Base-by-base conservation (phyloP, 768 basidiomycete species). In the Boletales sp. region DNA sequence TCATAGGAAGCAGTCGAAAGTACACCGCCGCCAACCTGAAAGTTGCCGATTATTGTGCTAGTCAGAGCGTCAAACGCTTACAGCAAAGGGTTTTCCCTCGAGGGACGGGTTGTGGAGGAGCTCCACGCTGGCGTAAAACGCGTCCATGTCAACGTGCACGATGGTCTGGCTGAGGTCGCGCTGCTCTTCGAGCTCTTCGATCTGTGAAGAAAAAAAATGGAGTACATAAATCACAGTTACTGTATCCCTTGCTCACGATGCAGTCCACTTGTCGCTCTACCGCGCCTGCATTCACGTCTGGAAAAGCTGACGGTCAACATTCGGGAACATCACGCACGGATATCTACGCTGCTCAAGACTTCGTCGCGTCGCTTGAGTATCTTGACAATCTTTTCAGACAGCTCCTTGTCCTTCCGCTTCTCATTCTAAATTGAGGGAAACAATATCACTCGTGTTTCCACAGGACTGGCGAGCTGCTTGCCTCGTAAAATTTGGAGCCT, bases 121-220 rank as follows among this genome's bases (percentile, higher is more conserved):
- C 63, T 93, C 90, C 1, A 91, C 89, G 43, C 77, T 88, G 11
- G 89, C 88, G 55, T 79, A 94, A 70, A 95, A 97, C 4, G 92
- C 91, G 65, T 97, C 95, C 83, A 94, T 93, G 62, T 99, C 97
- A 29, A 97, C 84, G 63, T 98, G 94, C 6, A 97, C 89, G 52
- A 99, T 90, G 17, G 71, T 78, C 66, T 94, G 90, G 3, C 79
- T 78, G 27, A 97, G 70, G 64, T 97, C 93, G 40, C 94, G 73
- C 43, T 80, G 74, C 2, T 74, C 69, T 65, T 95, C 92, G 5
- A 95, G 73, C 52, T 87, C 83, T 17, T 72, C 69, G 5, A 94
- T 72, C 89, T 55, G 46, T 12, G 35, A 35, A 51, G 40, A 24
- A 47, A 35, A 38, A 6, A 45, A 32, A 31, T 17, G 35, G 35